These are phyloP conservation scores for Mucor racemosus DNA, from an alignment of 371 early-diverging fungal genomes.

Conservation along the genomic window DNA sequence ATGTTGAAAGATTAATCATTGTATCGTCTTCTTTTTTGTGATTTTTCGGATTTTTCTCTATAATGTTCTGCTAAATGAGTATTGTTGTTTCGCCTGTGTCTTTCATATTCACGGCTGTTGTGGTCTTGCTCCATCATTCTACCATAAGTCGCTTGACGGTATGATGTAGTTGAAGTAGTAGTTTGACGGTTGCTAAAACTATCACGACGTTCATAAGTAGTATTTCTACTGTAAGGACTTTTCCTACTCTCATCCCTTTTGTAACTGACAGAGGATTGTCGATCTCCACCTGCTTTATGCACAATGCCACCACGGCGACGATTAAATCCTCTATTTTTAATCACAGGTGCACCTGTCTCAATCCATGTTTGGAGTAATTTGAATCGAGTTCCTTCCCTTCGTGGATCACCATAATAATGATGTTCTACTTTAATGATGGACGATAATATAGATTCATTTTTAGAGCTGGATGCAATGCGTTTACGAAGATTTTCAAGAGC, in stretches of 20 bases:
- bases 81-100: slow-evolving; percentile 15
- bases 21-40: neutral
- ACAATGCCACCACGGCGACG: neutral
- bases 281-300: neutral
- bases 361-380: slow-evolving; percentile 4
- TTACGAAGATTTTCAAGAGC: neutral
- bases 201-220: neutral
- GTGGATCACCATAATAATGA: slow-evolving; percentile 14
- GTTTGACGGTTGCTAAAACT: neutral
- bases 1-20: neutral
- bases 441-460: slow-evolving; percentile 20
- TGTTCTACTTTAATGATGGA: slow-evolving; percentile 17
- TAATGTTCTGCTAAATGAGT: slow-evolving; percentile 20
- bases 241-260: neutral
- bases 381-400: slow-evolving; percentile 21
- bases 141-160: neutral
- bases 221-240: neutral
- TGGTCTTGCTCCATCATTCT: neutral
- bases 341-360: neutral
- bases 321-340: neutral
- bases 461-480: slow-evolving; percentile 2
- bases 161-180: neutral
- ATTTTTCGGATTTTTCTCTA: slow-evolving; percentile 17
- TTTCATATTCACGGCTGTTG: slow-evolving; percentile 7
- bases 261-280: neutral